phyloP scores from a whole-genome alignment of 192 early-diverging fungal species.

The Gonapodya sp. region DNA sequence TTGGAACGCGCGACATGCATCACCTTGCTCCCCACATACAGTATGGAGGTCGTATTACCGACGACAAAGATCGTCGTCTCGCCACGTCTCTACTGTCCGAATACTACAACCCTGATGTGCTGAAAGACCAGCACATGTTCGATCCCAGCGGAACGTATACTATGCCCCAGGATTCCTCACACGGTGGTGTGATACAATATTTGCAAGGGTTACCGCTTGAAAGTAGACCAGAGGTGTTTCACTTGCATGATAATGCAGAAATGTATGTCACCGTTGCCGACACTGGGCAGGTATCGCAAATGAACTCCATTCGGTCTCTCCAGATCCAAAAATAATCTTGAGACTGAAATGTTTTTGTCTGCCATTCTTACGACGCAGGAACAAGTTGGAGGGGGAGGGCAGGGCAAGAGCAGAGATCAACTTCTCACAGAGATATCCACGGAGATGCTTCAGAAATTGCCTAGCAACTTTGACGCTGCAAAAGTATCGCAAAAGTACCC shows the following conservation, averaged over 20 bases:
- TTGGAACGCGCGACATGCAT: too few species aligned
- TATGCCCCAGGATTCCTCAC: constrained; percentile 29
- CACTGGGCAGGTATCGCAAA: not conserved
- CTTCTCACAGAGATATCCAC: constrained; percentile 40
- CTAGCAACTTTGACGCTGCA: constrained; percentile 33
- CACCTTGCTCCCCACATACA: constrained; percentile 16
- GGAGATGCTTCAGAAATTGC: constrained; percentile 43
- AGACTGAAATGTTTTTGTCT: constrained; percentile 45
- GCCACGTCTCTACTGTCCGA: constrained; percentile 33
- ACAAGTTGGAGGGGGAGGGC: constrained; percentile 40
- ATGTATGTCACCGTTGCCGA: constrained; percentile 21
- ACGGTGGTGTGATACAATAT: constrained; percentile 34
- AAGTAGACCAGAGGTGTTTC: constrained; percentile 47
- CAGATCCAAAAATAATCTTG: constrained; percentile 41
- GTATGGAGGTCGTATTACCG: constrained; percentile 50
- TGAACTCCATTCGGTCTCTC: not conserved
- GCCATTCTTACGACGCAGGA: constrained; percentile 41
- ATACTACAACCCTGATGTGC: constrained; percentile 36
- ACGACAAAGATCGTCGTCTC: constrained; percentile 48
- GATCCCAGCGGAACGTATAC: constrained; percentile 31
- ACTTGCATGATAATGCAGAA: constrained; percentile 52
- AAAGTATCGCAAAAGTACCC: constrained; percentile 40
- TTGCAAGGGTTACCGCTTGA: constrained; percentile 43
- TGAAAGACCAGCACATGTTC: constrained; percentile 10
- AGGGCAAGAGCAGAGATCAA: constrained; percentile 38